Conservation (phyloP, 495 filamentous ascomycete genomes). For the Penicillium parvum region DNA sequence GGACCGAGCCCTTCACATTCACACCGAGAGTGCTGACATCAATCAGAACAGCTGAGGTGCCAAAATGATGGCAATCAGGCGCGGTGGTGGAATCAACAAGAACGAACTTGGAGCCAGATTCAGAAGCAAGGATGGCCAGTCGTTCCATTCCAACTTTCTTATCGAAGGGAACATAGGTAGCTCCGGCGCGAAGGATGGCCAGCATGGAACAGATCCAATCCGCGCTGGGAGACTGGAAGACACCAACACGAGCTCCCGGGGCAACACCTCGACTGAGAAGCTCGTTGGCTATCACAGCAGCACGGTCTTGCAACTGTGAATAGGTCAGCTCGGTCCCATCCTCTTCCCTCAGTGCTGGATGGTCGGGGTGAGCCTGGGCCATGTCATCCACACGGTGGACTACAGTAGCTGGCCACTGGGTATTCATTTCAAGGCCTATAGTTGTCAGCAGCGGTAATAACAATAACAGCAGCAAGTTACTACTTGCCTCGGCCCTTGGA, state of each 20-base stretch:
- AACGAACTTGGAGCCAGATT: slow-evolving; percentile 20
- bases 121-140: slow-evolving; percentile 23
- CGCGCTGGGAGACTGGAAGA: slow-evolving; percentile 22
- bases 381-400: slow-evolving; percentile 31
- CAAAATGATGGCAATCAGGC: neutral
- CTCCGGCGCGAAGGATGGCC: slow-evolving; percentile 47
- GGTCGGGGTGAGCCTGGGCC: slow-evolving; percentile 1
- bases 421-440: slow-evolving; percentile 16
- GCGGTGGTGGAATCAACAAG: slow-evolving; percentile 5
- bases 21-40: slow-evolving; percentile 8
- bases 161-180: slow-evolving; percentile 52
- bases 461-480: neutral
- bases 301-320: slow-evolving; percentile 1
- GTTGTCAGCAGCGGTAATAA: neutral
- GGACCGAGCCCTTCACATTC: neutral
- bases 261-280: slow-evolving; percentile 11
- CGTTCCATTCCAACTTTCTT: slow-evolving; percentile 30
- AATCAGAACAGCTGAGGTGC: slow-evolving; percentile 3
- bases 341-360: slow-evolving; percentile 10
- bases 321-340: slow-evolving; percentile 15
- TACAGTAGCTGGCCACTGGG: slow-evolving; percentile 32
- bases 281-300: slow-evolving; percentile 13
- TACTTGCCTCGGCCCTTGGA: slow-evolving; percentile 13
- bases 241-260: slow-evolving; percentile 1
- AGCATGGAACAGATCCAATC: slow-evolving; percentile 50